phyloP scores from a whole-genome alignment of 2,329 filamentous ascomycete genomes.

The Sordariomycetes sp. region DNA sequence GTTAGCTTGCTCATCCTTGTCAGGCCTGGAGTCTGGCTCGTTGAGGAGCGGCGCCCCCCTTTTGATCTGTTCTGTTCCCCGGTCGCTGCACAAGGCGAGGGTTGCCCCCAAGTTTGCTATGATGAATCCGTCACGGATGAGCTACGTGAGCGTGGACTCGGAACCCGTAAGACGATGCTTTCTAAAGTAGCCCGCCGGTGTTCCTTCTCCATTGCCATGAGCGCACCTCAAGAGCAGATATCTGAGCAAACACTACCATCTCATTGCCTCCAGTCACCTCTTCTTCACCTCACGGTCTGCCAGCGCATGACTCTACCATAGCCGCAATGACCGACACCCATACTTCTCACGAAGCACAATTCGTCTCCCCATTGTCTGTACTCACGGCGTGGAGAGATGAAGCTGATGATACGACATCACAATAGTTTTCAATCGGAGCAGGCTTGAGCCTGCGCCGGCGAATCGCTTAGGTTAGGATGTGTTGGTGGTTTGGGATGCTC shows the following conservation, averaged over 20 bases:
- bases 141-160: constrained; percentile 2
- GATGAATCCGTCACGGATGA: no score
- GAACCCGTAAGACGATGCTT: no score
- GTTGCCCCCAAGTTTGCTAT: no score
- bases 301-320: constrained; percentile 3
- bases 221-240: constrained; percentile 38
- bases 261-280: constrained; percentile 7
- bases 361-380: constrained; percentile 1
- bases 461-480: constrained; percentile 2
- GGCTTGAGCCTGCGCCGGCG: constrained; percentile 13
- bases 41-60: no score
- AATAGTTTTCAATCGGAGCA: constrained; percentile 49
- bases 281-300: not conserved
- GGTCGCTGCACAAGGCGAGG: no score
- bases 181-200: no score
- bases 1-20: no score
- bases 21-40: no score
- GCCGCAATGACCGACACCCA: constrained; percentile 27
- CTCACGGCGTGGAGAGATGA: no score
- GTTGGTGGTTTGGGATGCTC: constrained; percentile 7
- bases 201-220: no score
- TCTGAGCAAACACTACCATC: constrained; percentile 28
- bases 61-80: no score
- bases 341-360: constrained; percentile 9
- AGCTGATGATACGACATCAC: constrained; percentile 21